Evolutionary conservation across 495 filamentous ascomycete genomes (phyloP).

Genomic region (Xylaria grammica): DNA sequence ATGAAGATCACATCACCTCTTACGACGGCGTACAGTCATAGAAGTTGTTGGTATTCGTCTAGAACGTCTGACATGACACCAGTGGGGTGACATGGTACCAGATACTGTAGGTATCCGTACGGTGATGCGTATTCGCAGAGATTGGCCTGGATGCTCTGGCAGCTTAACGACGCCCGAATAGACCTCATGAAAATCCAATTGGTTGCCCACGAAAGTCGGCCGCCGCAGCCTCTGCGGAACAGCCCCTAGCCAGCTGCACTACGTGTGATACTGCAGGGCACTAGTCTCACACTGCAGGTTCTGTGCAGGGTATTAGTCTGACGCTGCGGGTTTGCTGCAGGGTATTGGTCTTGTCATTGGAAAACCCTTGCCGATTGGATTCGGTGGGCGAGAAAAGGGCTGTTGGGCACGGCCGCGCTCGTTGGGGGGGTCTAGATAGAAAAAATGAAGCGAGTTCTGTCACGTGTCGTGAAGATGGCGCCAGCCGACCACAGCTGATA

Average conservation of each 20-base stretch:
- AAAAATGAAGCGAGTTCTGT: no score
- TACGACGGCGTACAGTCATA: background rate
- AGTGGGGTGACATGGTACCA: constrained; percentile 12
- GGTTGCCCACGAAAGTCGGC: constrained; percentile 1
- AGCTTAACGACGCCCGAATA: background rate
- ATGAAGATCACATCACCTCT: background rate
- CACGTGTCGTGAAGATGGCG: no score
- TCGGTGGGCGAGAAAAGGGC: background rate
- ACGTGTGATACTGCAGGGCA: no score
- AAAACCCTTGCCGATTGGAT: constrained; percentile 5
- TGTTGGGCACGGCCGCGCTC: no score
- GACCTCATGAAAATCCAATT: background rate
- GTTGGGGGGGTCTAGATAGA: no score
- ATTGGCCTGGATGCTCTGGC: no score
- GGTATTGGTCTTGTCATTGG: background rate
- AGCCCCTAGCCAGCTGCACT: no score
- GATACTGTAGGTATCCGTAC: background rate
- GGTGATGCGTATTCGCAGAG: background rate
- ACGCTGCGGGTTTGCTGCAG: no score
- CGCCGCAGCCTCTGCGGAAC: no score
- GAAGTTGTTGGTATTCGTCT: background rate
- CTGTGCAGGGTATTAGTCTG: no score
- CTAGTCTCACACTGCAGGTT: background rate
- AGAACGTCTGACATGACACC: background rate
- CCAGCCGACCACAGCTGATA: no score